These are phyloP conservation scores for Phoma sp. DNA, from an alignment of 2,329 filamentous ascomycete species.

Conservation along the genomic window DNA sequence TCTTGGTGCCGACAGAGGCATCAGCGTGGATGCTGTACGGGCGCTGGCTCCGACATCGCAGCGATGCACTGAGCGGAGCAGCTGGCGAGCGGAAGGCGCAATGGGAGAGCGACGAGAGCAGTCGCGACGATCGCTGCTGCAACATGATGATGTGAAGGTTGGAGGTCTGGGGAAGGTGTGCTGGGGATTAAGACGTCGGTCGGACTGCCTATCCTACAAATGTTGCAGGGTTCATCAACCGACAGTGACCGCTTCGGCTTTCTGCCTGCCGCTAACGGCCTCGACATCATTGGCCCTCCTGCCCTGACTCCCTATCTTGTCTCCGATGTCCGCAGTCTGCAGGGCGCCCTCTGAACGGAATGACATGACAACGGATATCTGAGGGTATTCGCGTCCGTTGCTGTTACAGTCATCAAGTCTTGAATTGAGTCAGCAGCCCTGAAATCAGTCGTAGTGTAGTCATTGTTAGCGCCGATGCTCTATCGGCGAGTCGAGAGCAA, in stretches of 20 bases:
- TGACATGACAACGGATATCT: constrained; percentile 29
- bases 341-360: constrained; percentile 20
- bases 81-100: constrained; percentile 34
- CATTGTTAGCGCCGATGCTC: too few species aligned
- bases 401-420: too few species aligned
- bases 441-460: too few species aligned
- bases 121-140: constrained; percentile 41
- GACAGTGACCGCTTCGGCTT: constrained; percentile 34
- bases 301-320: background rate
- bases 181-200: constrained; percentile 18
- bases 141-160: constrained; percentile 40
- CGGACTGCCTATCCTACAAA: constrained; percentile 18
- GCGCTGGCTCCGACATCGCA: constrained; percentile 54
- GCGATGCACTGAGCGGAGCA: constrained; percentile 46
- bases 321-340: constrained; percentile 10
- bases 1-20: constrained; percentile 57
- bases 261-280: constrained; percentile 18
- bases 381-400: constrained; percentile 30
- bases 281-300: constrained; percentile 6
- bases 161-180: constrained; percentile 19
- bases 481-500: too few species aligned
- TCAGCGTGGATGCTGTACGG: constrained; percentile 58
- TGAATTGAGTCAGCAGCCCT: too few species aligned
- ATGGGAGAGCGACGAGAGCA: constrained; percentile 42
- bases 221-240: constrained; percentile 32